Base-by-base conservation (phyloP, 129 eudicot species). In the Helianthus annuus region DNA sequence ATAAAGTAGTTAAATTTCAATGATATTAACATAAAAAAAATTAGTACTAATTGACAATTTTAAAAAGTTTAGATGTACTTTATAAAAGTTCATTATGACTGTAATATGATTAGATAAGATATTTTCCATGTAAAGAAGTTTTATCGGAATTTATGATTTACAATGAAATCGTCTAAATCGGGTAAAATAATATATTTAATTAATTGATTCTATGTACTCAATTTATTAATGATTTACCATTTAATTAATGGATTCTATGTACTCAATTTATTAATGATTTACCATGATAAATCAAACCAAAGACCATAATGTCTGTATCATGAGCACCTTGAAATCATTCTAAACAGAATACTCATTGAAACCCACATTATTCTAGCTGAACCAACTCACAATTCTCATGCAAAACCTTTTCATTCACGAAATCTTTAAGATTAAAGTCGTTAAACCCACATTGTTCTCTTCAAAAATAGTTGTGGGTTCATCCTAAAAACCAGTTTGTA, bases 291-390 rank as follows among this genome's bases (percentile, higher is more conserved):
- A 61, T 72, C 61, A 72, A 46, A 72, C 39, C 49, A 46, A 59
- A 58, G n/a, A 52, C 34, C 49, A 69, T 32, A 71, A 58, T 59
- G 55, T 72, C 69, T 72, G 16, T 61, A 46, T 48, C 51, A 46
- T 61, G 49, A 62, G 22, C 69, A 63, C 29, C 14, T 73, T 61
- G 24, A 49, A 48, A 48, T 34, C 22, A 59, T 27, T 16, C 68
- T 69, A 48, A 48, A 57, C 60, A 12, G 63, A 77, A 60, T 69
- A 48, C 49, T 69, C 56, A 4, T 69, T 38, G 70, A 62, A 77
- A 52, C 64, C 76, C 82, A 78, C 82, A 64, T 51, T 78, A 8
- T 69, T 54, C 54, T 44, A 32, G 73, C 77, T 78, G 62, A 78
- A 58, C 24, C 82, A 77, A 64, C 64, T 48, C 77, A 63, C 73